phyloP scores from a whole-genome alignment of 2,329 filamentous ascomycete genomes.

The Talaromyces islandicus region DNA sequence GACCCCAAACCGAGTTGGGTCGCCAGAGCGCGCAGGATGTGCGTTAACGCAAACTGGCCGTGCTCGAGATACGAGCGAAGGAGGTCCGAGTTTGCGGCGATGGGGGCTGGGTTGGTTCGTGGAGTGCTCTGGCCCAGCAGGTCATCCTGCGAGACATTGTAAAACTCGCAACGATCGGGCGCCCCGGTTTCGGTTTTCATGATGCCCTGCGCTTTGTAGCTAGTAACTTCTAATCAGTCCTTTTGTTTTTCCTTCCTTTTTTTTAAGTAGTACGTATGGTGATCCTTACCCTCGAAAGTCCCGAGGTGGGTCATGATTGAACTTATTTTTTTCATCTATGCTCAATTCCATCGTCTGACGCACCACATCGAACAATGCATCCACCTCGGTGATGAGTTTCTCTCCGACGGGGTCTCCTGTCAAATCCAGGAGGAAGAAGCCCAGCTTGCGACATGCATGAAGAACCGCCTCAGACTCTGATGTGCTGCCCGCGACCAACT shows the following conservation, averaged over 20 bases:
- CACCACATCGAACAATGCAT: background rate
- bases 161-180: slow-evolving; percentile 24
- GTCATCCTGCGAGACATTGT: slow-evolving; percentile 26
- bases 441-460: slow-evolving; percentile 33
- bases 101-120: slow-evolving; percentile 10
- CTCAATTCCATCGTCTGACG: slow-evolving; percentile 22
- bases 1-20: slow-evolving; percentile 19
- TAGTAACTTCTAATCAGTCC: background rate
- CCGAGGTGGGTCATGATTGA: slow-evolving; percentile 18
- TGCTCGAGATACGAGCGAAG: slow-evolving; percentile 9
- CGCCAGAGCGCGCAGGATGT: slow-evolving; percentile 19
- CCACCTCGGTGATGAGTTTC: slow-evolving; percentile 13
- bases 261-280: slow-evolving; percentile 10
- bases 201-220: slow-evolving; percentile 13
- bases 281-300: slow-evolving; percentile 3
- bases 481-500: background rate
- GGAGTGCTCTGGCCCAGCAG: slow-evolving; percentile 19
- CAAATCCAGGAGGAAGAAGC: slow-evolving; percentile 50
- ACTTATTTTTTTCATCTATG: slow-evolving; percentile 34
- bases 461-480: slow-evolving; percentile 12
- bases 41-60: slow-evolving; percentile 19
- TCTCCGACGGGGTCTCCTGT: slow-evolving; percentile 17
- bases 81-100: slow-evolving; percentile 16
- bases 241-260: slow-evolving; percentile 1
- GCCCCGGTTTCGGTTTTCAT: slow-evolving; percentile 17